Evolutionary conservation across 2,329 filamentous ascomycete genomes (phyloP).

Genomic region (Diaporthe sp.): DNA sequence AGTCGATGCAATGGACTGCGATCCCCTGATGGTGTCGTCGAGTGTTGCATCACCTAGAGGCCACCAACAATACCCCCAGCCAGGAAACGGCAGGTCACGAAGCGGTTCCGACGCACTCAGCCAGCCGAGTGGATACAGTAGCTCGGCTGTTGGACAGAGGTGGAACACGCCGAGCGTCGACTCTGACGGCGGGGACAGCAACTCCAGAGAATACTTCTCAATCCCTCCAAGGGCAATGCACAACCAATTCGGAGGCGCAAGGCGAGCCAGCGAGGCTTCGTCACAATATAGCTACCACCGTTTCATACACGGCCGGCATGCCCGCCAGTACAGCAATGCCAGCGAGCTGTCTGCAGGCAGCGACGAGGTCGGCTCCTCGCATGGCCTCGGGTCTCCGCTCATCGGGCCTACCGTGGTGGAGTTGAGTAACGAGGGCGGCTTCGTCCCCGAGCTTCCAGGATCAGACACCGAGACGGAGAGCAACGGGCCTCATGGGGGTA

Average conservation of each 20-base stretch:
- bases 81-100: conserved; percentile 39
- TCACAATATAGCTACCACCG: conserved; percentile 45
- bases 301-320: conserved; percentile 47
- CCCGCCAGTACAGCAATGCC: conserved; percentile 57
- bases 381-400: conserved; percentile 41
- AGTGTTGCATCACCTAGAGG: conserved; percentile 44
- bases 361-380: conserved; percentile 42
- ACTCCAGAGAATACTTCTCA: conserved; percentile 42
- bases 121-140: conserved; percentile 39
- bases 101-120: conserved; percentile 41
- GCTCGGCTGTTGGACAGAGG: conserved; percentile 30
- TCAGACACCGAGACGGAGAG: conserved; percentile 43
- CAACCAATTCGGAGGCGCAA: conserved; percentile 42
- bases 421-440: conserved; percentile 50
- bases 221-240: conserved; percentile 30
- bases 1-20: conserved; percentile 56
- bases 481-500: conserved; percentile 24
- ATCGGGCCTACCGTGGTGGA: conserved; percentile 50
- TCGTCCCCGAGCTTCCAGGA: conserved; percentile 54
- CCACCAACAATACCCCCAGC: conserved; percentile 37
- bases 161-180: conserved; percentile 46
- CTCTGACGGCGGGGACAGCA: conserved; percentile 41
- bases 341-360: conserved; percentile 56
- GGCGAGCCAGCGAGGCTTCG: conserved; percentile 53
- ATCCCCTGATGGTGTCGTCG: conserved; percentile 52